Percentiles rank a stretch among this genome's conserved stretches.
Evolutionary conservation across 805 yeast species (phyloP).

Genomic region (Hagleromyces aurorensis): DNA sequence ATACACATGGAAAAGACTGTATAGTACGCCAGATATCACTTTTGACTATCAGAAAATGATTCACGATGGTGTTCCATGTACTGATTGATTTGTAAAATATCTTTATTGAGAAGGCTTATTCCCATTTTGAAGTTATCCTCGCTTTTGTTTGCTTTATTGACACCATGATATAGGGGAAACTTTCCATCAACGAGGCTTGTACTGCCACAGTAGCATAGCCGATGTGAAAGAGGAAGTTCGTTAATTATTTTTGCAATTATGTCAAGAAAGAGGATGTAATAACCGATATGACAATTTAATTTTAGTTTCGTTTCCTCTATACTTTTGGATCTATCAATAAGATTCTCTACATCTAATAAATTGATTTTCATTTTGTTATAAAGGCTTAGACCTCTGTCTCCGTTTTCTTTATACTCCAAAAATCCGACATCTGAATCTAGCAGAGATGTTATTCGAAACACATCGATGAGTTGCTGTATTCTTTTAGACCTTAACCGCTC

Average conservation of each 20-base stretch:
- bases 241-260: constrained; percentile 16
- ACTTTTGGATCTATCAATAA: constrained; percentile 6
- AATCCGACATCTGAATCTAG: constrained; percentile 10
- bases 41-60: constrained; percentile 49
- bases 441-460: constrained; percentile 11
- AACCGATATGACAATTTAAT: constrained; percentile 22
- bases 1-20: constrained; percentile 66
- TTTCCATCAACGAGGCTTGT: constrained; percentile 17
- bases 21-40: constrained; percentile 40
- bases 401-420: constrained; percentile 4
- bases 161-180: constrained; percentile 18
- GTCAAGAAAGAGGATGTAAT: constrained; percentile 20
- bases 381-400: constrained; percentile 1
- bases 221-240: constrained; percentile 19
- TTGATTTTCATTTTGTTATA: constrained; percentile 9
- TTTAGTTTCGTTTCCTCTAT: constrained; percentile 7
- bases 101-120: constrained; percentile 15
- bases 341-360: constrained; percentile 5
- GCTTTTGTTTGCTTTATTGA: constrained; percentile 11
- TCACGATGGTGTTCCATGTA: constrained; percentile 34
- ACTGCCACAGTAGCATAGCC: constrained; percentile 22
- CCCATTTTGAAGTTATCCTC: constrained; percentile 13
- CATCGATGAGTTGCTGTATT: constrained; percentile 13
- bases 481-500: constrained; percentile 13
- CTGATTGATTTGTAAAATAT: constrained; percentile 24